Evolutionary conservation across 2,329 filamentous ascomycete genomes (phyloP).

Genomic region (Colletotrichum tropicicola): DNA sequence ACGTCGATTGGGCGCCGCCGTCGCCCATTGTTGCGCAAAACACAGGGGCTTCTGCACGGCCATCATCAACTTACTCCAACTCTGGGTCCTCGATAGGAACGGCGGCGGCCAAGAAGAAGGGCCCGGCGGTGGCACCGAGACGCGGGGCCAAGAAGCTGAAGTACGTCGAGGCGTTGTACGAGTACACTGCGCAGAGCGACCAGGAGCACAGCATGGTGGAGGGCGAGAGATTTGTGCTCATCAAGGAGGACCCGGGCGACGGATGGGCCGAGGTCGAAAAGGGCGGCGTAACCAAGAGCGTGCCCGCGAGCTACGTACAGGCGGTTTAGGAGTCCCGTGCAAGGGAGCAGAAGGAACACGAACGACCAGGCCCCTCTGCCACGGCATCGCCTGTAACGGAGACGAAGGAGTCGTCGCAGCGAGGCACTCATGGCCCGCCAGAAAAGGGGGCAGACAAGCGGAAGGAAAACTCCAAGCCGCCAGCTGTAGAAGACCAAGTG

Average conservation of each 20-base stretch:
- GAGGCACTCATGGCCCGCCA: not conserved
- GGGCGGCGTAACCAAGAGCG: conserved; percentile 84
- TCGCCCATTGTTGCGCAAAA: conserved; percentile 54
- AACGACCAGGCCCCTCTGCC: not conserved
- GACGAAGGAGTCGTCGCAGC: not conserved
- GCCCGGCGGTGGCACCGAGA: conserved; percentile 88
- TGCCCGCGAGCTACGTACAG: conserved; percentile 93
- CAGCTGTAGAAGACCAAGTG: not conserved
- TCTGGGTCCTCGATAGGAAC: conserved; percentile 73
- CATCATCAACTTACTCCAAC: conserved; percentile 80
- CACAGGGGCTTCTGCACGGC: conserved; percentile 63
- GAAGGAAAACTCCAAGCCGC: not conserved
- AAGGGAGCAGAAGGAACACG: not conserved
- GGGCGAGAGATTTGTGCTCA: conserved; percentile 90
- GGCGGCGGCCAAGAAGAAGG: conserved; percentile 77
- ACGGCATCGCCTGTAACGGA: not conserved
- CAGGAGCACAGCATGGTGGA: conserved; percentile 90
- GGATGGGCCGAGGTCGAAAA: conserved; percentile 98
- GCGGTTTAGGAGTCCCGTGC: conserved; percentile 61
- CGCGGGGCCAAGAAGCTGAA: conserved; percentile 92
- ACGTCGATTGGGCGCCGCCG: conserved; percentile 73
- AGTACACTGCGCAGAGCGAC: conserved; percentile 87
- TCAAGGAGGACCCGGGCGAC: conserved; percentile 88
- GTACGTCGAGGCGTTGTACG: conserved; percentile 93
- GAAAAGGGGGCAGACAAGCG: not conserved